Evolutionary conservation across 108 stramenopile species (phyloP), one percentile per base, ranked within the genome.

Genomic region (Cyclotella sp.): DNA sequence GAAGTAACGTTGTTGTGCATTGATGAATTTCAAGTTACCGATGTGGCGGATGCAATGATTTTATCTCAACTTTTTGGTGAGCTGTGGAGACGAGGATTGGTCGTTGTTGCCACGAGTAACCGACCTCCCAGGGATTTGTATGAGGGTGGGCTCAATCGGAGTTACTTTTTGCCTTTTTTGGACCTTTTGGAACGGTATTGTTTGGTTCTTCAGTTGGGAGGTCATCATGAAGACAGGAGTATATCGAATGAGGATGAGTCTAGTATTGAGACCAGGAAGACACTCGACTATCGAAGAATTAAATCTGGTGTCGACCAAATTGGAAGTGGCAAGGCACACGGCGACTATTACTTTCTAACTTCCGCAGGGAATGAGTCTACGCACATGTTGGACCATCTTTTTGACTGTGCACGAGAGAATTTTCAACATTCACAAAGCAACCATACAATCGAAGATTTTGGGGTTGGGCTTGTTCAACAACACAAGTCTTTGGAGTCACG

Each of bases 1-100:
- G 88, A 93, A 70, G 70, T 89, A 30, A 79, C 87, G 0, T 52
- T 99, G 58, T 75, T 99, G 9, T 99, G 98, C 84, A 95, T 99
- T 76, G 99, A 99, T 86, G 99, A 99, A 84, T 98, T 99, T 70
- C 96, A 98, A 88, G 98, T 99, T 24, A 98, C 97, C 7, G 99
- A 99, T 76, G 84, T 98, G 59, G 97, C 95, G n/a, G 96, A 98
- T 86, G 97, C 97, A 34, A 72, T 97, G 72, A 93, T 98, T 63
- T 68, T 98, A 46, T 73, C 79, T 19, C 87, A 92, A 74, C 75
- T 97, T 10, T 96, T 98, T 74, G 65, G 72, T 24, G 81, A 84
- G 2, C 58, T 98, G 16, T 93, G 90, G 75, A 55, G 55, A 13
- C 22, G 63, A 11, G 96, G 96, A 42, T 87, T 90, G 15, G 92